Conservation (phyloP, 371 early-diverging fungal species). For the Funneliformis caledonium region DNA sequence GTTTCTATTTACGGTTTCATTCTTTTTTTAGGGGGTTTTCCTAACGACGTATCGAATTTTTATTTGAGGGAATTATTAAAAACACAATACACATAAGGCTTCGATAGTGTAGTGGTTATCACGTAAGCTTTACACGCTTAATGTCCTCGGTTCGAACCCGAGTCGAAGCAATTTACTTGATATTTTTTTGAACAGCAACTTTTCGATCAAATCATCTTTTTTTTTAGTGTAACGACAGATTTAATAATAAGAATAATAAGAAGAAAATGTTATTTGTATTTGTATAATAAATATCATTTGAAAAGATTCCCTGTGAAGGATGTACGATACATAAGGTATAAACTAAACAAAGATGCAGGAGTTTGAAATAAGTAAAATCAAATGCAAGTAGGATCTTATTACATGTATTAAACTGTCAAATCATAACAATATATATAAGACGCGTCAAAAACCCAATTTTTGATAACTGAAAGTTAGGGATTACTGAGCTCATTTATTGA, state of each 20-base stretch:
- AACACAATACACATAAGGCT: neutral
- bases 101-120: slow-evolving; percentile 44
- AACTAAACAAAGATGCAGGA: neutral
- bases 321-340: neutral
- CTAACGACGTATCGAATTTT: neutral
- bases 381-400: neutral
- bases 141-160: slow-evolving; percentile 44
- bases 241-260: neutral
- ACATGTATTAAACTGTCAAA: too few species aligned
- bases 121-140: slow-evolving; percentile 45
- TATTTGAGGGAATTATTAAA: neutral
- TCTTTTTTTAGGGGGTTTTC: too few species aligned
- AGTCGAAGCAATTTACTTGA: slow-evolving; percentile 27
- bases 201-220: neutral
- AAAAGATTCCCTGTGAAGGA: neutral
- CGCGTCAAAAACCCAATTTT: too few species aligned
- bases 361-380: neutral
- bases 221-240: neutral
- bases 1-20: neutral
- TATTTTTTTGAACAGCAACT: neutral
- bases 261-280: neutral
- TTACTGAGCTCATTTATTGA: too few species aligned
- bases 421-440: too few species aligned
- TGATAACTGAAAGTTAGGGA: too few species aligned
- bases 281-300: neutral